Conservation (phyloP, 2,329 filamentous ascomycete genomes). For the Trichoderma lentiforme region DNA sequence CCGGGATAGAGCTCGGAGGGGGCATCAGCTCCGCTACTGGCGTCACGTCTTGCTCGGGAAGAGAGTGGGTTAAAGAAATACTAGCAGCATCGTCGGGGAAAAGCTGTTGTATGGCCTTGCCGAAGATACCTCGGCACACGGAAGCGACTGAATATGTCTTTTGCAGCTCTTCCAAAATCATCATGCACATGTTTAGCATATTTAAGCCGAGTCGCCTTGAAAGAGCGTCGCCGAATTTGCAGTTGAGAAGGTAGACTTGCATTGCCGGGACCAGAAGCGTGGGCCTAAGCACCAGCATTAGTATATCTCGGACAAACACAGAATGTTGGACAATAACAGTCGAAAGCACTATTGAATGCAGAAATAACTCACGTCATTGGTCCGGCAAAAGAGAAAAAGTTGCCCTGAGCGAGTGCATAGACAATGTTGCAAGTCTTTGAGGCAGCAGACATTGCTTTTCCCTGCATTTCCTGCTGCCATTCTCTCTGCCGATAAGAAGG, state of each 20-base stretch:
- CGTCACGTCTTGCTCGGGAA: background rate
- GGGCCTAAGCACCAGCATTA: background rate
- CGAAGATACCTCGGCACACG: conserved; percentile 13
- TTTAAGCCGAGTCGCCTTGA: conserved; percentile 8
- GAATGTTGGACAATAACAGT: too few relatives aligned
- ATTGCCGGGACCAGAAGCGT: conserved; percentile 2
- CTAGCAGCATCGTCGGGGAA: conserved; percentile 7
- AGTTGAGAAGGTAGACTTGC: conserved; percentile 15
- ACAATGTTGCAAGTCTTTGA: conserved; percentile 14
- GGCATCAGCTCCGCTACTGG: background rate
- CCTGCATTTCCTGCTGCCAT: conserved; percentile 10
- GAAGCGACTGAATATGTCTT: conserved; percentile 12
- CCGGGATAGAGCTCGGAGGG: background rate
- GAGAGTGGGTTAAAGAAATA: conserved; percentile 1
- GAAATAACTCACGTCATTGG: conserved; percentile 4
- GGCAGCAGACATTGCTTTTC: conserved; percentile 9
- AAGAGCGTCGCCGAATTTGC: conserved; percentile 8
- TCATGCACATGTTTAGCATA: conserved; percentile 16
- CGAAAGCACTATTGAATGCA: too few relatives aligned
- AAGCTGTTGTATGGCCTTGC: conserved; percentile 12
- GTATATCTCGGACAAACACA: background rate
- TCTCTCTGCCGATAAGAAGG: conserved; percentile 6
- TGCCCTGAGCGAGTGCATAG: conserved; percentile 10
- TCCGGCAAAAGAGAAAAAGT: background rate
- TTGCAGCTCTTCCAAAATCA: conserved; percentile 10